These are phyloP conservation scores for Pseudogymnoascus sp. DNA, from an alignment of 2,329 filamentous ascomycete species.

Conservation along the genomic window DNA sequence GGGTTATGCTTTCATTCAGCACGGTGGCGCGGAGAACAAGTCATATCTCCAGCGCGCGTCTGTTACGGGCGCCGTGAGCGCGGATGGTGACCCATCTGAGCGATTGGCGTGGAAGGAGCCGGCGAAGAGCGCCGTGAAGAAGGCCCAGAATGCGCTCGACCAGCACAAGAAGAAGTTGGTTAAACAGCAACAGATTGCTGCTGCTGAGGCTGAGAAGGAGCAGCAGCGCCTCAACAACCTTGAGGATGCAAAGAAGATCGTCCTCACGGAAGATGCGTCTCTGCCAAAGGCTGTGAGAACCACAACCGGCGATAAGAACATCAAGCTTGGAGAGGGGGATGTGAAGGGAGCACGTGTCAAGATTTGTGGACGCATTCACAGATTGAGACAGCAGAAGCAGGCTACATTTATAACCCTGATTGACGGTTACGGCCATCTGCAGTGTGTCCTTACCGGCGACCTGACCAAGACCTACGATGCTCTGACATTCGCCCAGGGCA, in stretches of 20 bases:
- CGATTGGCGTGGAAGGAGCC: slow-evolving; percentile 70
- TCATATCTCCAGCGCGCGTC: slow-evolving; percentile 63
- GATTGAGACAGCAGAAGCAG: slow-evolving; percentile 72
- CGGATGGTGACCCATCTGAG: slow-evolving; percentile 54
- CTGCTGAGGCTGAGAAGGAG: slow-evolving; percentile 63
- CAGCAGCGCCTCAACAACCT: slow-evolving; percentile 59
- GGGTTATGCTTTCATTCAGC: slow-evolving; percentile 65
- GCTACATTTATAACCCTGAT: slow-evolving; percentile 79
- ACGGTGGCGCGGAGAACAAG: slow-evolving; percentile 45
- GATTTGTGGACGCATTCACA: slow-evolving; percentile 75
- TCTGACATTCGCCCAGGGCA: slow-evolving; percentile 61
- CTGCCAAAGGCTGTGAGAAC: slow-evolving; percentile 69
- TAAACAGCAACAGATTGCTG: slow-evolving; percentile 65
- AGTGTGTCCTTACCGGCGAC: slow-evolving; percentile 71
- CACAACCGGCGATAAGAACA: slow-evolving; percentile 62
- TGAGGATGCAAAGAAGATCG: slow-evolving; percentile 74
- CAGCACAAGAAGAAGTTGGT: slow-evolving; percentile 75
- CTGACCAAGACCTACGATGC: slow-evolving; percentile 71
- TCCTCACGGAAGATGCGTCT: slow-evolving; percentile 58
- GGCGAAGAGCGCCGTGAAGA: slow-evolving; percentile 78
- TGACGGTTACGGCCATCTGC: slow-evolving; percentile 77
- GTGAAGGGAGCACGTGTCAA: slow-evolving; percentile 64
- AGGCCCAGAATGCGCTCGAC: slow-evolving; percentile 66
- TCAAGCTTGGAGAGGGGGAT: slow-evolving; percentile 47
- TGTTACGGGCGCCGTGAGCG: slow-evolving; percentile 48